phyloP scores from a whole-genome alignment of 768 basidiomycete species.

The Lentinula guzmanii region DNA sequence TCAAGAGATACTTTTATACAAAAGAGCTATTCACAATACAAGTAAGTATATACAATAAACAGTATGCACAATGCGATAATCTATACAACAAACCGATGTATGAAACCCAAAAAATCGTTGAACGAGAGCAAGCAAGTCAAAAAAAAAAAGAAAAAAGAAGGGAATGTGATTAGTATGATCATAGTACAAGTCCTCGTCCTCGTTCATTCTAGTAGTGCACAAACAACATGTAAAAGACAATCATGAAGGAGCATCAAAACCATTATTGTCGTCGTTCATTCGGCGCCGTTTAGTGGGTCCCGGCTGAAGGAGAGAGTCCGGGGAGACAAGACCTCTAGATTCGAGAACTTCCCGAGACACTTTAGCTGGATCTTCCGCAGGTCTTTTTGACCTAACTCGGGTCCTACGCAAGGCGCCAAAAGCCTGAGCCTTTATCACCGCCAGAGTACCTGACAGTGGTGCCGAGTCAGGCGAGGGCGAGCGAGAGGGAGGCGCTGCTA shows the following conservation, averaged over 20 bases:
- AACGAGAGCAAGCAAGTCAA: not conserved
- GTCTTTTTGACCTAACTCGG: conserved; percentile 65
- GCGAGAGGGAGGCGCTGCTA: conserved; percentile 41
- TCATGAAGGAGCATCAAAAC: conserved; percentile 30
- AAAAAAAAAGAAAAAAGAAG: not conserved
- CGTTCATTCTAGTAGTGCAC: conserved; percentile 1
- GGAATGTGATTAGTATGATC: not conserved
- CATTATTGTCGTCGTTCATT: conserved; percentile 44
- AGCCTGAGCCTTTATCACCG: conserved; percentile 87
- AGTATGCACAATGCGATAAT: conserved; percentile 2
- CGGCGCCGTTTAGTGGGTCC: conserved; percentile 42
- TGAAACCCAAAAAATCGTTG: not conserved
- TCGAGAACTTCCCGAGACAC: conserved; percentile 80
- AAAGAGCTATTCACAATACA: conserved; percentile 7
- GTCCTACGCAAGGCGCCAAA: conserved; percentile 82
- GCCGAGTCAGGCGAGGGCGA: conserved; percentile 38
- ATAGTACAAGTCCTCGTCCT: not conserved
- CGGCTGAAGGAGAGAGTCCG: conserved; percentile 12
- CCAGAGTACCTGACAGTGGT: conserved; percentile 71
- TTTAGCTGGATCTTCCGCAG: conserved; percentile 58
- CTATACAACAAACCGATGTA: conserved; percentile 5
- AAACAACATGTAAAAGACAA: conserved; percentile 14
- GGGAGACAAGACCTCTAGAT: conserved; percentile 63
- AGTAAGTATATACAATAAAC: conserved; percentile 4
- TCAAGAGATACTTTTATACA: conserved; percentile 4